Base-by-base conservation (phyloP, 2,329 filamentous ascomycete genomes). In the Remersonia thermophila region DNA sequence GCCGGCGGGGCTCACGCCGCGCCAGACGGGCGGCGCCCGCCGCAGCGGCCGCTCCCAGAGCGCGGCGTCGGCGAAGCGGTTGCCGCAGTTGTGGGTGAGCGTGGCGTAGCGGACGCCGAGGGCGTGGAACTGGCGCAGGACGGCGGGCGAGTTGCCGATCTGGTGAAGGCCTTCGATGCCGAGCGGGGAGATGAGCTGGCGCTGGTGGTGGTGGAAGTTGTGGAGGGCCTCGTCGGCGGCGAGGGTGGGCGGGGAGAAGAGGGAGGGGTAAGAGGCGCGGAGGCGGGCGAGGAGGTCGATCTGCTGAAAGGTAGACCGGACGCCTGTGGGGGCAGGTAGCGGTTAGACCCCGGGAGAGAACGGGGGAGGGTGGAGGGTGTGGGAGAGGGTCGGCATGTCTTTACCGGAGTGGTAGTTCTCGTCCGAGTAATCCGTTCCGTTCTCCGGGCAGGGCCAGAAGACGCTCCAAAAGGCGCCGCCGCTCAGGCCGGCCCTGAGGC, bases 401-500 rank as follows among this genome's bases (percentile, higher is more conserved):
- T 32, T 30, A 46, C 40, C 36, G 14, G 40, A 13, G 9, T 37
- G 28, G 36, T 50, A 52, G 51, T 76, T 81, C 36, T 67, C 71
- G 49, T 86, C 71, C 0, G 80, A 81, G 51, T 83, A 86, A 56
- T 93, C 76, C 4, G 69, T 69, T 32, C 73, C 75, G 50, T 89
- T 75, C 9, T 58, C 56, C 0, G 87, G 86, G 52, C 87, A 95
- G 0, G 73, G 73, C 28, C 81, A 75, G 50, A 70, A 96, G 8
- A 91, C 84, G 53, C 80, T 87, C 89, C 87, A 95, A 55, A 95
- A 95, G n/a, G 83, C 78, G 37, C 86, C 89, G 27, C 86, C 86
- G 43, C 80, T 75, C 47, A 69, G 66, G 2, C 87, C 86, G 33
- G 73, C 58, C 26, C 71, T 67, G 32, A 94, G 67, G 4, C 87